Evolutionary conservation across 768 basidiomycete species (phyloP), one percentile per base, ranked within the genome.

Genomic region (Baorangia bicolor): DNA sequence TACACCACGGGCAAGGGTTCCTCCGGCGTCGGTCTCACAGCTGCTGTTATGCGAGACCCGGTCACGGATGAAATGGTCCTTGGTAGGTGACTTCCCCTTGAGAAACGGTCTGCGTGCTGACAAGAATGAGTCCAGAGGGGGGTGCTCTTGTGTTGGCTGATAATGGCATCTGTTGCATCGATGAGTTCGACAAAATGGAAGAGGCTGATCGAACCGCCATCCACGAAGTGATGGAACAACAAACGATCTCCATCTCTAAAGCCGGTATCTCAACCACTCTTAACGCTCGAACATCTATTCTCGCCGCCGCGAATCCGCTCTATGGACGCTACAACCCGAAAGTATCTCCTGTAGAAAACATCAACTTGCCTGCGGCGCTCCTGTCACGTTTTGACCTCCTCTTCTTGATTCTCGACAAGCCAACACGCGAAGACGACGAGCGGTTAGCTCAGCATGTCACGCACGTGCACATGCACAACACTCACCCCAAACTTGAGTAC

Each of bases 141-240:
- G 97, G 97, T 28, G 97, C 97, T n/a, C 84, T 99, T 50, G 97
- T 99, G 16, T 83, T 99, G 44, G 96, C 97, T 12, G 97, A 99
- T 73, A 99, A 99, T 62, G 97, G 97, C 28, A 99, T 99, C 66
- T 98, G 95, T 77, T 98, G 96, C 73, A 99, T 99, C 59, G 97
- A 99, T 63, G 97, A 99, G 70, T 99, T 99, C 68, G 97, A 99
- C 77, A 98, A 99, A 73, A 99, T 99, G 97, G 97, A 98, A 62
- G 97, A 99, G 74, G 73, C 92, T 1, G 97, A 98, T 71, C 81
- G 97, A 62, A 98, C 97, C 2, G 93, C 97, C 14, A 98, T 99
- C 58, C 97, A 99, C 75, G 97, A 99, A 81, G 97, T 99, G 57
- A 99, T 99, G 97, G 96, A 98, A 74, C 97, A 98, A 72, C 97